Evolutionary conservation across 331 rosid genomes (phyloP), one percentile per base, ranked within the genome.

Genomic region (Rhamnella rubrinervis): DNA sequence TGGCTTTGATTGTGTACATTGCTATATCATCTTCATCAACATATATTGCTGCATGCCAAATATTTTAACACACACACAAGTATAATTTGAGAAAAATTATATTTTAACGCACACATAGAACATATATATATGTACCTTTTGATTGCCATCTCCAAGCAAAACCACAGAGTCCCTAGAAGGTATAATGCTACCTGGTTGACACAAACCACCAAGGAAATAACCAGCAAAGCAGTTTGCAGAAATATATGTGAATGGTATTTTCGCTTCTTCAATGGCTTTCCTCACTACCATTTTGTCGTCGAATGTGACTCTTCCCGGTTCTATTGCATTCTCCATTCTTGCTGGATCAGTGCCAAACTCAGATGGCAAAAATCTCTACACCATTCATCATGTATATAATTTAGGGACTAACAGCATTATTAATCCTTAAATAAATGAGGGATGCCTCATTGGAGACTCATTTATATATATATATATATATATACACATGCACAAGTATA

Each of bases 1-100:
- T 80, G 52, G 83, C 73, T 65, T 87, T 91, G 31, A 91, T 86
- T 10, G 89, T 81, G 76, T 86, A 91, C 76, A 11, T 84, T 21
- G 92, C 97, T 66, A 88, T 87, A 69, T 91, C 97, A 77, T 83
- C 92, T 85, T 91, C 96, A 20, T 91, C 91, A 65, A 91, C 91
- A 70, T 75, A 81, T 47, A 80, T 84, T 7, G 65, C 96, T 89
- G 80, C 72, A 67, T 16, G 63, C 51, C 31, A 60, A 35, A 8
- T 14, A 31, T 31, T 31, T 31, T 31, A 31, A 31, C 5, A 31
- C 35, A 31, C 5, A 31, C 4, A 31, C 4, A 23, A 26, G 4
- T 26, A 31, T 31, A 31, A 31, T 31, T 23, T 23, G 23, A 23
- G 23, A 23, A 23, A 23, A 23, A 23, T 23, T 23, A 23, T 23